These are phyloP conservation scores for Carex pumila DNA, from an alignment of 176 grass and related monocot genomes.

Conservation along the genomic window DNA sequence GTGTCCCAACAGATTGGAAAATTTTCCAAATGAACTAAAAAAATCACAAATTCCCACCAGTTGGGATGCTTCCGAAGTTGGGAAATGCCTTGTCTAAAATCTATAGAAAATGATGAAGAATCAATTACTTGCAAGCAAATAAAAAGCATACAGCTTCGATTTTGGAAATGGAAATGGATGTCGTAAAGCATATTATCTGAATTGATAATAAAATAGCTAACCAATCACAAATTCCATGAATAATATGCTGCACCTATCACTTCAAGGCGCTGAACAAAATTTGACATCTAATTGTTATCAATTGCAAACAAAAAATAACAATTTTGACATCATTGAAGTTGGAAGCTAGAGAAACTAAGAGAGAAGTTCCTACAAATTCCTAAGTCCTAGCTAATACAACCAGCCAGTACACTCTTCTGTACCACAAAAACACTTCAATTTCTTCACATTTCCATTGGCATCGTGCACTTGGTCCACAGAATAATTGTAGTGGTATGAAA, in stretches of 20 bases:
- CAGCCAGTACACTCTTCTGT: constrained; percentile 53
- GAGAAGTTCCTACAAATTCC: not conserved
- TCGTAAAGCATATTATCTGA: constrained; percentile 8
- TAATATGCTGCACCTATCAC: not conserved
- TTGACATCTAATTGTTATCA: not conserved
- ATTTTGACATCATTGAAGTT: not conserved
- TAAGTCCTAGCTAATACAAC: constrained; percentile 46
- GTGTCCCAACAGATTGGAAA: too few relatives aligned
- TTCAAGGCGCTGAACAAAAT: constrained; percentile 7
- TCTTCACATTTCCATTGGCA: constrained; percentile 72
- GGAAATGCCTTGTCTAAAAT: not conserved
- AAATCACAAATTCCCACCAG: too few relatives aligned
- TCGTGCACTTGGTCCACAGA: constrained; percentile 70
- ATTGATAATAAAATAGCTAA: not conserved
- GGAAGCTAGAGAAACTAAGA: not conserved
- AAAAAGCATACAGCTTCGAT: constrained; percentile 25
- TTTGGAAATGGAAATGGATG: constrained; percentile 36
- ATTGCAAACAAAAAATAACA: not conserved
- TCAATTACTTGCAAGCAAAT: constrained; percentile 2
- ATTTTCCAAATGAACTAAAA: too few relatives aligned
- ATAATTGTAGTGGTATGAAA: constrained; percentile 84
- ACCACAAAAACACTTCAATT: constrained; percentile 56
- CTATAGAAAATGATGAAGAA: not conserved
- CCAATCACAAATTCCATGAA: not conserved
- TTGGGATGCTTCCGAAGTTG: too few relatives aligned